Evolutionary conservation across 2,329 filamentous ascomycete genomes (phyloP).

Genomic region (Rachicladosporium sp.): DNA sequence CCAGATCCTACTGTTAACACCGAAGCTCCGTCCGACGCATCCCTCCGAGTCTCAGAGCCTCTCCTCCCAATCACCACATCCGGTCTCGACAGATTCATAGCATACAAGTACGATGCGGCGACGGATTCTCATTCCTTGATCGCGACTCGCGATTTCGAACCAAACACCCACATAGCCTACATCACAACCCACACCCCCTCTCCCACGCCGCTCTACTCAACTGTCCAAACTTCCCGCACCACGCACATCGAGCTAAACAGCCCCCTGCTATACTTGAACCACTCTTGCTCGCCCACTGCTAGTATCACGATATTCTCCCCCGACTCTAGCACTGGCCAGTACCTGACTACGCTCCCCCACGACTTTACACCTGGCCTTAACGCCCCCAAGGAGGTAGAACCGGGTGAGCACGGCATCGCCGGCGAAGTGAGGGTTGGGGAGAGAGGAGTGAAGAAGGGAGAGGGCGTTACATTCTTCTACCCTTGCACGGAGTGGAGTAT

Average conservation of each 20-base stretch:
- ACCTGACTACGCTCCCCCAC: constrained; percentile 8
- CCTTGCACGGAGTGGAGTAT: constrained; percentile 38
- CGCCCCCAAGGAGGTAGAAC: background rate
- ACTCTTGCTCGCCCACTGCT: constrained; percentile 41
- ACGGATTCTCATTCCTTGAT: constrained; percentile 23
- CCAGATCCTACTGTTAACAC: too few relatives aligned
- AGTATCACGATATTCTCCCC: constrained; percentile 39
- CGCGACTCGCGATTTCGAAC: constrained; percentile 37
- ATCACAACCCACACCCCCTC: constrained; percentile 36
- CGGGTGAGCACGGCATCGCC: constrained; percentile 4
- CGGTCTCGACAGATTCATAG: too few relatives aligned
- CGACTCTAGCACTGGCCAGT: constrained; percentile 10
- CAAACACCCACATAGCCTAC: constrained; percentile 37
- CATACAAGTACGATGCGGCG: too few relatives aligned
- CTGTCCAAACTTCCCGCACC: constrained; percentile 37
- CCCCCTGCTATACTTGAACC: constrained; percentile 46
- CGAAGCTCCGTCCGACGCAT: too few relatives aligned
- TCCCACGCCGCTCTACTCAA: constrained; percentile 34
- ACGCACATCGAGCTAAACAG: constrained; percentile 45
- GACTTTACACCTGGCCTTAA: constrained; percentile 1
- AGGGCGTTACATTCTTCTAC: constrained; percentile 37
- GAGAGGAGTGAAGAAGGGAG: constrained; percentile 26
- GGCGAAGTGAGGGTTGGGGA: constrained; percentile 17
- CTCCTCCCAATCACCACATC: too few relatives aligned
- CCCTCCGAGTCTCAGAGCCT: too few relatives aligned